Percentiles rank a stretch among this genome's conserved stretches.
These are phyloP conservation scores for Dittrichia graveolens DNA, from an alignment of 129 eudicot genomes.

Conservation along the genomic window DNA sequence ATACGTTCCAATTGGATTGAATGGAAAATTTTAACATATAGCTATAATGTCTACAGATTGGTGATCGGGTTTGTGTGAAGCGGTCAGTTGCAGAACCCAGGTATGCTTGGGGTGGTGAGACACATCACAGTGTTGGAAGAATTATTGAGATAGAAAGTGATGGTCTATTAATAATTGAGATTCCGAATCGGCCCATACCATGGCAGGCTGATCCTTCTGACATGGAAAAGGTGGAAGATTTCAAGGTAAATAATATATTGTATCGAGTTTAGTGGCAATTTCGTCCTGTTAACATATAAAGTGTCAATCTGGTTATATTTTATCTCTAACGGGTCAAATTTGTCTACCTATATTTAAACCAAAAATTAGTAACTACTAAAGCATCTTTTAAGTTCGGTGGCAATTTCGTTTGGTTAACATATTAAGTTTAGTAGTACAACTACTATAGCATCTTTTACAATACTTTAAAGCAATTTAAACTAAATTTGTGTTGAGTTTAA, in stretches of 20 bases:
- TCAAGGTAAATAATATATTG: slow-evolving; percentile 63
- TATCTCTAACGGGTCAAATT: no score
- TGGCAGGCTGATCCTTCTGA: slow-evolving; percentile 99
- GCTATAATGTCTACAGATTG: slow-evolving; percentile 56
- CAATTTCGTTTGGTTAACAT: no score
- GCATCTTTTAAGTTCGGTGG: no score
- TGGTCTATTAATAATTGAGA: slow-evolving; percentile 92
- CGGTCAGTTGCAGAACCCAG: slow-evolving; percentile 98
- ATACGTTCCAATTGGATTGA: neutral
- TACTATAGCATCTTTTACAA: no score
- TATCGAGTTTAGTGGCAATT: neutral
- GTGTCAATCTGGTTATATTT: no score
- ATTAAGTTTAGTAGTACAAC: no score
- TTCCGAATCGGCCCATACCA: slow-evolving; percentile 90
- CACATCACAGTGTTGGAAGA: slow-evolving; percentile 97
- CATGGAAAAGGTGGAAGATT: slow-evolving; percentile 97
- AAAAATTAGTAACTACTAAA: no score
- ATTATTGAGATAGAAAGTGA: slow-evolving; percentile 91
- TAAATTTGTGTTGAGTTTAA: no score
- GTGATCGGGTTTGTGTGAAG: slow-evolving; percentile 95
- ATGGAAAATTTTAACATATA: slow-evolving; percentile 1
- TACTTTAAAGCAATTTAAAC: no score
- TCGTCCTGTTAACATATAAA: no score
- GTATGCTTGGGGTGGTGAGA: slow-evolving; percentile 99
- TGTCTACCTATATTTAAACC: no score